Percentiles rank a stretch among this genome's conserved stretches.
Evolutionary conservation across 1,139 yeast genomes (phyloP).

Genomic region (Kluyveromyces sp.): DNA sequence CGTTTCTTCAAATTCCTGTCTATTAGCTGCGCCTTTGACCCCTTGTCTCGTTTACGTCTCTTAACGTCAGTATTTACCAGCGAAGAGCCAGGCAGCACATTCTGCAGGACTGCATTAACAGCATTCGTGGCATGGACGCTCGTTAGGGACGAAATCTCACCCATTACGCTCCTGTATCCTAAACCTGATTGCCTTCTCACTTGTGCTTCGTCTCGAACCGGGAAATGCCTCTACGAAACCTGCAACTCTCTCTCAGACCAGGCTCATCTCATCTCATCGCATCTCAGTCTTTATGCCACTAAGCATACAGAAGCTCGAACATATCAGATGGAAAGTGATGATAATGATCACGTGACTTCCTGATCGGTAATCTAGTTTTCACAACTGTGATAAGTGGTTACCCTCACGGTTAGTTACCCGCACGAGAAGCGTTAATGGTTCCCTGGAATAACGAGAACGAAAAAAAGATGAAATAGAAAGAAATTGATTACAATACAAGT

Average conservation of each 20-base stretch:
- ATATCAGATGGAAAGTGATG: no score
- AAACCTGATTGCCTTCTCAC: no score
- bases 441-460: not conserved
- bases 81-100: constrained; percentile 25
- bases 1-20: constrained; percentile 33
- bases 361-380: no score
- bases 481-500: not conserved
- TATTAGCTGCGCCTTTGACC: constrained; percentile 36
- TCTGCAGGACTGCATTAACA: constrained; percentile 22
- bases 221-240: no score
- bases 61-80: constrained; percentile 12
- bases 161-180: constrained; percentile 4
- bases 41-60: constrained; percentile 13
- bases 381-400: no score
- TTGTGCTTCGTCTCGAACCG: no score
- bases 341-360: not conserved
- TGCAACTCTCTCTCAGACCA: constrained; percentile 5
- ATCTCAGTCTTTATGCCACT: no score
- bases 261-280: constrained; percentile 9
- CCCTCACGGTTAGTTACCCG: no score
- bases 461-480: not conserved
- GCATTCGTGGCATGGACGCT: constrained; percentile 25
- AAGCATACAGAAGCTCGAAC: no score
- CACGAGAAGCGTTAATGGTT: no score
- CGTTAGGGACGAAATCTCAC: constrained; percentile 5